phyloP scores from a whole-genome alignment of 2,329 filamentous ascomycete genomes.

The Scortechinia acanthostroma region DNA sequence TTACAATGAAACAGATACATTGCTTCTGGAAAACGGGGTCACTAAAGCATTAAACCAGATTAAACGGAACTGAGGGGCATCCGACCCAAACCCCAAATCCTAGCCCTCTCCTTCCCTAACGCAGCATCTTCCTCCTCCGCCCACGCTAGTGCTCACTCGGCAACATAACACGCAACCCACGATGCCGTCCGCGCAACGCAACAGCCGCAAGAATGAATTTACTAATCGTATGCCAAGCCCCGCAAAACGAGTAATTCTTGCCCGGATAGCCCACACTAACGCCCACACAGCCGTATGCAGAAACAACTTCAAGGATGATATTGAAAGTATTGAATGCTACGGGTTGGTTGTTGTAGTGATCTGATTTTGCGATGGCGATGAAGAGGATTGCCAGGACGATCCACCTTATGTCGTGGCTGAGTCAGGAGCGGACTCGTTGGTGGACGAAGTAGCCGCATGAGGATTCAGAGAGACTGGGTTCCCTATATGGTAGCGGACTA shows the following conservation, averaged over 20 bases:
- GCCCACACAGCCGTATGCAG: conserved; percentile 38
- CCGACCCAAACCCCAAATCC: too few relatives aligned
- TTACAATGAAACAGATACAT: too few relatives aligned
- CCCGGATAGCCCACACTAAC: conserved; percentile 34
- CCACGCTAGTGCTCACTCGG: conserved; percentile 14
- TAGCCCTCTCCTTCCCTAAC: neutral
- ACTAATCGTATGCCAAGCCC: conserved; percentile 2
- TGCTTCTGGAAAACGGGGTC: too few relatives aligned
- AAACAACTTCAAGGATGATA: conserved; percentile 32
- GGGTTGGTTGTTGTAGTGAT: conserved; percentile 29
- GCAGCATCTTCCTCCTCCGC: conserved; percentile 1
- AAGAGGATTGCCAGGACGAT: conserved; percentile 39
- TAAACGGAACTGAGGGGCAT: neutral
- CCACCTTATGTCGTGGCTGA: conserved; percentile 48
- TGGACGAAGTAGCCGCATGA: conserved; percentile 1
- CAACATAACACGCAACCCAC: conserved; percentile 31
- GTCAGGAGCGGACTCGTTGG: conserved; percentile 36
- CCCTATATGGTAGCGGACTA: neutral
- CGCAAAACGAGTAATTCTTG: conserved; percentile 31
- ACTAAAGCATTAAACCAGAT: neutral
- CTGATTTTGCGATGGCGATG: conserved; percentile 37
- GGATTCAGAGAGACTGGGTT: neutral
- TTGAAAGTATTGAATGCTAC: conserved; percentile 35
- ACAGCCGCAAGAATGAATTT: conserved; percentile 8
- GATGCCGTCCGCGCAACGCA: conserved; percentile 9